phyloP scores from a whole-genome alignment of 1,139 yeast genomes.

The Yamadazyma trypodendri region DNA sequence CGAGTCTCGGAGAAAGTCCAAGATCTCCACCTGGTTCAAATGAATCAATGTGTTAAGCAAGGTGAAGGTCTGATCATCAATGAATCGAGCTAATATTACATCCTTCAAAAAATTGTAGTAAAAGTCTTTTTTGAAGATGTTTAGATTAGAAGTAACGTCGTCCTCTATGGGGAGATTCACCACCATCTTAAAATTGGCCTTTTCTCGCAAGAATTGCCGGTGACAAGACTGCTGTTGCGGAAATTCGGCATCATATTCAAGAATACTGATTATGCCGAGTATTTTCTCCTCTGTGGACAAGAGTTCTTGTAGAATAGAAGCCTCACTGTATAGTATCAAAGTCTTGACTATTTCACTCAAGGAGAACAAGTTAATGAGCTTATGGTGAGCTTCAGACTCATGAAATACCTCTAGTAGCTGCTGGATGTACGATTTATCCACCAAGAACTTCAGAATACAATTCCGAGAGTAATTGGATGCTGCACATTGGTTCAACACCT shows the following conservation, averaged over 20 bases:
- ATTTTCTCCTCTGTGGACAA: conserved; percentile 58
- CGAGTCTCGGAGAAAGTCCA: conserved; percentile 63
- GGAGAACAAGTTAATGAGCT: conserved; percentile 54
- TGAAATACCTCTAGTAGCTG: conserved; percentile 54
- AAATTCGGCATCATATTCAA: conserved; percentile 88
- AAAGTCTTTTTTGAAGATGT: conserved; percentile 69
- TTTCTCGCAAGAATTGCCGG: conserved; percentile 59
- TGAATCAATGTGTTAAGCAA: conserved; percentile 66
- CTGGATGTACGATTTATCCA: conserved; percentile 50
- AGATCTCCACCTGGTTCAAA: conserved; percentile 66
- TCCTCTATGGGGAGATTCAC: conserved; percentile 61
- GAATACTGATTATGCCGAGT: conserved; percentile 69
- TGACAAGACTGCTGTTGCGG: conserved; percentile 80
- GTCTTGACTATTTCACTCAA: conserved; percentile 74
- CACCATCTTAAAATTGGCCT: conserved; percentile 67
- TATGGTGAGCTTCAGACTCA: conserved; percentile 51
- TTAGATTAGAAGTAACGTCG: conserved; percentile 28
- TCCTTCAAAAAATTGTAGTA: conserved; percentile 80
- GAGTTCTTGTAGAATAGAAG: conserved; percentile 63
- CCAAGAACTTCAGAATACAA: conserved; percentile 50
- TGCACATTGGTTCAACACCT: conserved; percentile 55
- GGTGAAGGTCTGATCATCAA: conserved; percentile 78
- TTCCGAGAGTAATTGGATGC: conserved; percentile 56
- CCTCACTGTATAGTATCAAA: conserved; percentile 68
- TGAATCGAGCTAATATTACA: conserved; percentile 73